A percentile compares a stretch with the other conserved stretches of the same genome.
Conservation (phyloP, 495 filamentous ascomycete species). For the Daldinia childiae region DNA sequence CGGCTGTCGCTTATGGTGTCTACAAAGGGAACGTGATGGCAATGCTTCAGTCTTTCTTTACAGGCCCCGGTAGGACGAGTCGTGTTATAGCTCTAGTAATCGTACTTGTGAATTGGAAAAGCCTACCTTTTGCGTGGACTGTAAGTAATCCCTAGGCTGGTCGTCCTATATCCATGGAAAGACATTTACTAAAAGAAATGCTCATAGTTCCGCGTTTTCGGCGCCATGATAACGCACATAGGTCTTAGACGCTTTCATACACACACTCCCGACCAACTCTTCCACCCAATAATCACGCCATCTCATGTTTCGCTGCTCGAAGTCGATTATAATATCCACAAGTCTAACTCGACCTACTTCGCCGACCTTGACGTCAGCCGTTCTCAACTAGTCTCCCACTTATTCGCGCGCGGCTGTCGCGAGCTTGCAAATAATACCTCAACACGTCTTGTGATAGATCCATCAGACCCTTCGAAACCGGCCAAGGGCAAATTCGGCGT, state of each 20-base stretch:
- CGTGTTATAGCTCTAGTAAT: slow-evolving; percentile 62
- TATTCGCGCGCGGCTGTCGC: slow-evolving; percentile 61
- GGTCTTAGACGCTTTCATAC: slow-evolving; percentile 41
- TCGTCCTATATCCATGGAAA: neutral
- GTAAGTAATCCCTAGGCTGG: slow-evolving; percentile 53
- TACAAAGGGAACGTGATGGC: slow-evolving; percentile 53
- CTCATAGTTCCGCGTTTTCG: slow-evolving; percentile 68
- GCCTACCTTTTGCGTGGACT: slow-evolving; percentile 78
- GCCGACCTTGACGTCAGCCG: slow-evolving; percentile 79
- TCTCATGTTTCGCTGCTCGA: slow-evolving; percentile 70
- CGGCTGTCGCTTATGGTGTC: slow-evolving; percentile 51
- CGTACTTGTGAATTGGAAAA: slow-evolving; percentile 72
- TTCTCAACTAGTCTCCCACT: slow-evolving; percentile 65
- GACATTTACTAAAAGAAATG: slow-evolving; percentile 3
- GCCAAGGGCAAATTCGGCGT: slow-evolving; percentile 61
- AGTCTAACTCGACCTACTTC: slow-evolving; percentile 86
- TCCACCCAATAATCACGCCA: slow-evolving; percentile 70
- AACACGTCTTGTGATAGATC: slow-evolving; percentile 55
- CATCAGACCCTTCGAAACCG: slow-evolving; percentile 43
- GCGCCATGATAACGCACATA: slow-evolving; percentile 69
- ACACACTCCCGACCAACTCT: slow-evolving; percentile 64
- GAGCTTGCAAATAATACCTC: slow-evolving; percentile 51
- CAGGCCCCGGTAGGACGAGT: slow-evolving; percentile 59
- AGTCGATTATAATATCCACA: slow-evolving; percentile 86
- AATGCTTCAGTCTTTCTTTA: slow-evolving; percentile 54